Base-by-base conservation (phyloP, 345 rosid genomes). In the Aquilaria sinensis region DNA sequence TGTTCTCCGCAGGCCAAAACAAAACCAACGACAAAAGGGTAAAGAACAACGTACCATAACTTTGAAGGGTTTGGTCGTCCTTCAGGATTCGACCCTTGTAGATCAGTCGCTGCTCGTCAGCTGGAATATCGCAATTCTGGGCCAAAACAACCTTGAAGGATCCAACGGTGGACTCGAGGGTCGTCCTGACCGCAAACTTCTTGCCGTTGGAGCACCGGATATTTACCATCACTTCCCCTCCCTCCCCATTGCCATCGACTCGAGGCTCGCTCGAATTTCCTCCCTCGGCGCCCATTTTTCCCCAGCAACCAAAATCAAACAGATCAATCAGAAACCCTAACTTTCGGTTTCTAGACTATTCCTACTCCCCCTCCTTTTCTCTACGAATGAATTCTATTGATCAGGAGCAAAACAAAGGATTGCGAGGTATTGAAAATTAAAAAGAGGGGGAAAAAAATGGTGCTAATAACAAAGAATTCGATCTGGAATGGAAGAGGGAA, bases 11-110 rank as follows among this genome's bases (percentile, higher is more conserved):
- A 10, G 23, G 23, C 23, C 10, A n/a, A 8, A 61, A 14, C 4
- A 34, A 31, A 10, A 37, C 43, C 43, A 37, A 3, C 4, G 43
- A 54, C 51, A 49, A 52, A 31, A 54, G 14, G 31, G 12, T 8
- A 47, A 45, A 51, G 8, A 62, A 34, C 10, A 12, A 31, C 58
- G 12, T 56, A 89, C 96, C 96, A 74, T 89, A 89, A 73, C 85
- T 84, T 43, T 66, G 75, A n/a, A 89, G 90, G 46, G 85, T 70
- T 59, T 84, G 88, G 64, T 82, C 93, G 63, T 89, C 96, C 72
- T 89, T 89, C 64, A 89, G 75, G 67, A 89, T 86, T 65, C 96
- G 96, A 13, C 96, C 93, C 65, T 86, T 89, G 64, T 86, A 89
- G 78, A 89, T 89, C 85, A 89, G 62, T 3, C 90, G 81, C 75